A percentile compares a stretch with the other conserved stretches of the same genome.
phyloP scores from a whole-genome alignment of 495 filamentous ascomycete genomes.

The Lophium mytilinum region DNA sequence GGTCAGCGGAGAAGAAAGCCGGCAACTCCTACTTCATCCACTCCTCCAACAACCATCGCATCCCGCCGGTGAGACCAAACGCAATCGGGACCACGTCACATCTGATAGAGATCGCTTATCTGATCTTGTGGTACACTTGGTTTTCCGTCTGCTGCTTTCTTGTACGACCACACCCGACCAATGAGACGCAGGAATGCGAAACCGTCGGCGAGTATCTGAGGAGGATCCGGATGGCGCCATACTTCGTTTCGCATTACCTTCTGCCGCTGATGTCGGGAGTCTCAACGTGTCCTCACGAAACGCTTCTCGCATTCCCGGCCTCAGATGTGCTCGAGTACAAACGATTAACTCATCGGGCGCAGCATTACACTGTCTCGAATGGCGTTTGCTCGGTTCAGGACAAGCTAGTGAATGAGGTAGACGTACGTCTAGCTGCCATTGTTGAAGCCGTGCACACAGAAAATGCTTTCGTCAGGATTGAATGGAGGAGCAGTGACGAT shows the following conservation, averaged over 20 bases:
- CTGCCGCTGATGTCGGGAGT: slow-evolving; percentile 47
- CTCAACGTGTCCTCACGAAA: slow-evolving; percentile 44
- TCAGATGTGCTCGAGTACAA: slow-evolving; percentile 43
- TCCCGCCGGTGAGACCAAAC: slow-evolving; percentile 36
- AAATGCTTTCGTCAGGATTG: background rate
- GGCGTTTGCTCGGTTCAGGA: slow-evolving; percentile 42
- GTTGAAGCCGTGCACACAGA: slow-evolving; percentile 8
- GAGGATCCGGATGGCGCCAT: slow-evolving; percentile 40
- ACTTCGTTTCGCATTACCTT: slow-evolving; percentile 40
- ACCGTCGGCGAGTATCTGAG: slow-evolving; percentile 38
- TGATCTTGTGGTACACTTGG: slow-evolving; percentile 41
- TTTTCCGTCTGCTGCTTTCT: slow-evolving; percentile 43
- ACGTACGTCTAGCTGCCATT: slow-evolving; percentile 17
- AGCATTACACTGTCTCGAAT: slow-evolving; percentile 42
- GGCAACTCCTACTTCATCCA: slow-evolving; percentile 35
- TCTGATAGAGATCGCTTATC: slow-evolving; percentile 36
- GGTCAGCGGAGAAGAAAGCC: background rate
- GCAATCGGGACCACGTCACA: slow-evolving; percentile 20
- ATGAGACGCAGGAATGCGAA: slow-evolving; percentile 26
- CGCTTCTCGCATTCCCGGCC: slow-evolving; percentile 45
- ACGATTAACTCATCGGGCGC: slow-evolving; percentile 36
- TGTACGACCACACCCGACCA: slow-evolving; percentile 28
- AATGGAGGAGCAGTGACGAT: slow-evolving; percentile 3
- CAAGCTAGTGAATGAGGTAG: slow-evolving; percentile 33
- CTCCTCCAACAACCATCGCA: slow-evolving; percentile 42